A percentile compares a stretch with the other conserved stretches of the same genome.
Conservation (phyloP, 2,329 filamentous ascomycete genomes). For the Colletotrichum nymphaeae region DNA sequence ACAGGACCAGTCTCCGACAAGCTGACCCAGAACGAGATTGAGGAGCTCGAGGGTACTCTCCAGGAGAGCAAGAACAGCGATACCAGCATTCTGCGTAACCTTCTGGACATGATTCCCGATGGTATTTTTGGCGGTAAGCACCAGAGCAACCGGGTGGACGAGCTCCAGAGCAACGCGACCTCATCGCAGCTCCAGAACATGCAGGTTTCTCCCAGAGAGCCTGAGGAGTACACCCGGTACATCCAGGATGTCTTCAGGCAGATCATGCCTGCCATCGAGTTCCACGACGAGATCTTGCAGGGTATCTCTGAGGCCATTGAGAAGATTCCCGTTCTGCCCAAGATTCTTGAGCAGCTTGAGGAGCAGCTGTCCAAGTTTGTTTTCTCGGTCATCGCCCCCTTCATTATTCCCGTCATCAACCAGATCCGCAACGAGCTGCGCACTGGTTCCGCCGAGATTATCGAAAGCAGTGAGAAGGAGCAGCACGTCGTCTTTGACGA, state of each 20-base stretch:
- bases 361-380: conserved; percentile 91
- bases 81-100: conserved; percentile 79
- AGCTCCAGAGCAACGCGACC: conserved; percentile 81
- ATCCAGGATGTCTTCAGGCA: conserved; percentile 79
- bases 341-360: conserved; percentile 86
- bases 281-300: conserved; percentile 90
- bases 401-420: conserved; percentile 84
- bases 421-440: conserved; percentile 90
- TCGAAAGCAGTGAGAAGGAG: conserved; percentile 84
- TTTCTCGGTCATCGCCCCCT: conserved; percentile 91
- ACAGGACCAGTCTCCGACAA: conserved; percentile 81
- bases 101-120: conserved; percentile 84
- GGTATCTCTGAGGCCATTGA: conserved; percentile 82
- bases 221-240: conserved; percentile 86
- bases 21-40: conserved; percentile 88
- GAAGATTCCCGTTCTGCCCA: conserved; percentile 85
- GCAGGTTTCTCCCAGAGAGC: conserved; percentile 79
- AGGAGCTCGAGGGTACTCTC: conserved; percentile 88
- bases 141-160: conserved; percentile 79
- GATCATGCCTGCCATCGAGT: conserved; percentile 90
- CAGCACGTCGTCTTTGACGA: conserved; percentile 90
- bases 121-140: conserved; percentile 83
- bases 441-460: conserved; percentile 88
- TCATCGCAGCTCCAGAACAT: conserved; percentile 81
- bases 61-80: conserved; percentile 72